A percentile compares a stretch with the other conserved stretches of the same genome.
Conservation (phyloP, 306 rosid genomes). For the Datisca glomerata region DNA sequence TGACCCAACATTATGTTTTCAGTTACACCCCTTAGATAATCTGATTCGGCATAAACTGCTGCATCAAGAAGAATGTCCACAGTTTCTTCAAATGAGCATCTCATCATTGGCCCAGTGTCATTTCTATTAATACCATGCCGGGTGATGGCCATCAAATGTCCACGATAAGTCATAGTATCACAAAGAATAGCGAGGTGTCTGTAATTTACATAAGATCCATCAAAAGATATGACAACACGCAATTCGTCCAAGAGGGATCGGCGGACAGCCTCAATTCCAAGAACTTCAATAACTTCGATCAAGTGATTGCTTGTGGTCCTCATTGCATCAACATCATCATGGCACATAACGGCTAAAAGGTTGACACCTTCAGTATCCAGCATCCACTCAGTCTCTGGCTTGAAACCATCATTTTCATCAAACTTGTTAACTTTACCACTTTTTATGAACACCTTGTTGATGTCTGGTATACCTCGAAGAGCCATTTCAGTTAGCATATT, state of each 20-base stretch:
- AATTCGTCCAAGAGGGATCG: slow-evolving; percentile 75
- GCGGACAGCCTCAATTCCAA: slow-evolving; percentile 98
- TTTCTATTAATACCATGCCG: slow-evolving; percentile 95
- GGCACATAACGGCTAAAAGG: slow-evolving; percentile 89
- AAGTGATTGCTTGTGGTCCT: slow-evolving; percentile 95
- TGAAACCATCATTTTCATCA: slow-evolving; percentile 73
- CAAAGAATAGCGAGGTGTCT: slow-evolving; percentile 96
- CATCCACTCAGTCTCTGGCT: slow-evolving; percentile 96
- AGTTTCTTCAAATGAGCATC: slow-evolving; percentile 96
- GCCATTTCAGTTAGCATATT: slow-evolving; percentile 98
- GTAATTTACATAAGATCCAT: slow-evolving; percentile 94
- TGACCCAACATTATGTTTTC: slow-evolving; percentile 97
- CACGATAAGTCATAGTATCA: slow-evolving; percentile 96
- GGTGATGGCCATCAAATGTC: slow-evolving; percentile 98
- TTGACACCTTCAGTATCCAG: slow-evolving; percentile 97
- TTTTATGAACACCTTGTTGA: slow-evolving; percentile 87
- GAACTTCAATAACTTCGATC: slow-evolving; percentile 96
- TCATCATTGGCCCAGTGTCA: slow-evolving; percentile 99
- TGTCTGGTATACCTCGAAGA: slow-evolving; percentile 88
- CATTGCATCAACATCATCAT: slow-evolving; percentile 79
- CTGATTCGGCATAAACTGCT: slow-evolving; percentile 88
- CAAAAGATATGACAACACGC: slow-evolving; percentile 93
- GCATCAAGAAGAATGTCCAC: slow-evolving; percentile 98
- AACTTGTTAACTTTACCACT: slow-evolving; percentile 72
- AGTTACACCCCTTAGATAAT: slow-evolving; percentile 82